Percentiles rank a stretch among this genome's conserved stretches.
Conservation (phyloP, 2,329 filamentous ascomycete species). For the Aspergillus persii region DNA sequence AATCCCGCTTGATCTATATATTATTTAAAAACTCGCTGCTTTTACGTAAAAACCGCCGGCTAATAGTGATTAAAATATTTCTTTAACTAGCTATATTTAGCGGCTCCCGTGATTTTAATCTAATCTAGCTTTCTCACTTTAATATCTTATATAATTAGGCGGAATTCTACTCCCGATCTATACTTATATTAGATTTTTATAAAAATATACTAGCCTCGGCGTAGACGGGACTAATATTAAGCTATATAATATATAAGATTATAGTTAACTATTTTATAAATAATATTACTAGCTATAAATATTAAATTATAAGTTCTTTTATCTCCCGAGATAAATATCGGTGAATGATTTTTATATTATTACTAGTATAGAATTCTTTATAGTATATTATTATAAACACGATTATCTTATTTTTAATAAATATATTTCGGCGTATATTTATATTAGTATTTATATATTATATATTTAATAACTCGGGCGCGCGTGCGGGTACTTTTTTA, state of each 20-base stretch:
- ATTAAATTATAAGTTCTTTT: constrained; percentile 4
- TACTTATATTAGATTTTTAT: too few relatives aligned
- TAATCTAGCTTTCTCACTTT: too few relatives aligned
- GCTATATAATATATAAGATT: too few relatives aligned
- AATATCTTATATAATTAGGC: too few relatives aligned
- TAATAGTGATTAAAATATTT: constrained; percentile 9
- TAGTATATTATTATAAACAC: not conserved
- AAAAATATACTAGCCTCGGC: too few relatives aligned
- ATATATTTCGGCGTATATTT: constrained; percentile 1
- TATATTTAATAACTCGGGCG: not conserved
- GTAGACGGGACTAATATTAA: too few relatives aligned
- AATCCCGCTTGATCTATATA: too few relatives aligned
- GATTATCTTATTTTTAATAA: constrained; percentile 1
- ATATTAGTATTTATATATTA: not conserved
- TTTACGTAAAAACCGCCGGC: constrained; percentile 5
- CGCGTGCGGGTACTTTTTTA: not conserved
- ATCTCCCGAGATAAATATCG: not conserved
- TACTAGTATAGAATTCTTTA: constrained; percentile 6
- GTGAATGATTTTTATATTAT: constrained; percentile 8
- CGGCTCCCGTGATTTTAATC: not conserved
- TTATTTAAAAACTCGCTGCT: constrained; percentile 8
- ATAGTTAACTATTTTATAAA: too few relatives aligned
- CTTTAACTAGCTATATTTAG: constrained; percentile 9
- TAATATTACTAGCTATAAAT: too few relatives aligned
- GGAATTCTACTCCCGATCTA: too few relatives aligned